Evolutionary conservation across 192 early-diverging fungal genomes (phyloP), one percentile per base, ranked within the genome.

Genomic region (Paraglomus brasilianum): DNA sequence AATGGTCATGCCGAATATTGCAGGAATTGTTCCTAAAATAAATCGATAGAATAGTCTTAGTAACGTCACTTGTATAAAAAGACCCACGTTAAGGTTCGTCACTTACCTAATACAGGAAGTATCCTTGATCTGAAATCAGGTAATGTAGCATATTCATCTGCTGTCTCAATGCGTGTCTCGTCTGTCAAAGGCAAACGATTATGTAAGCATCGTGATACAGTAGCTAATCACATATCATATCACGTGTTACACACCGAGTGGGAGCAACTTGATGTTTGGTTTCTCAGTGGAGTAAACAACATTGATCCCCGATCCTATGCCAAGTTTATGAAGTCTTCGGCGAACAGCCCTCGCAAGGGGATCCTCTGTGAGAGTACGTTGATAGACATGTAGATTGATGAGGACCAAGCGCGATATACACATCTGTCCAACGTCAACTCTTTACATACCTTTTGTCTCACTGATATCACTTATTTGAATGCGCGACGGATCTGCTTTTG

Each of bases 231-330:
- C 8, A 45, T 70, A 14, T 15, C 5, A 40, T 15, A 42, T 30
- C 14, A 46, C 11, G 38, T 21, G 38, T 21, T 8, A 13, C 47
- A 52, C 22, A 77, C 75, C 78, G 66, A 98, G 71, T 19, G 95
- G 93, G n/a, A 96, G 70, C 2, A 98, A 80, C 74, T 91, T 91
- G 39, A 97, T 91, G 52, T 86, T 83, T 11, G 96, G 95, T 69
- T 96, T 96, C 73, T 98, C 97, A 10, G 91, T 91, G 8, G 94
- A 96, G 73, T 96, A 98, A 22, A 95, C 94, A 0, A 97, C 95
- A n/a, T 90, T 73, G 6, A 98, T 83, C n/a, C 92, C 94, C 49
- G 77, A 77, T 36, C 89, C 82, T 44, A 96, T 86, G 2, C 90
- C 91, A 38, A 75, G 72, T 49, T 83, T 76, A 68, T 88, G 87